Evolutionary conservation across 495 filamentous ascomycete species (phyloP), one percentile per base, ranked within the genome.

Genomic region (Pseudoneurospora amorphoporcata): DNA sequence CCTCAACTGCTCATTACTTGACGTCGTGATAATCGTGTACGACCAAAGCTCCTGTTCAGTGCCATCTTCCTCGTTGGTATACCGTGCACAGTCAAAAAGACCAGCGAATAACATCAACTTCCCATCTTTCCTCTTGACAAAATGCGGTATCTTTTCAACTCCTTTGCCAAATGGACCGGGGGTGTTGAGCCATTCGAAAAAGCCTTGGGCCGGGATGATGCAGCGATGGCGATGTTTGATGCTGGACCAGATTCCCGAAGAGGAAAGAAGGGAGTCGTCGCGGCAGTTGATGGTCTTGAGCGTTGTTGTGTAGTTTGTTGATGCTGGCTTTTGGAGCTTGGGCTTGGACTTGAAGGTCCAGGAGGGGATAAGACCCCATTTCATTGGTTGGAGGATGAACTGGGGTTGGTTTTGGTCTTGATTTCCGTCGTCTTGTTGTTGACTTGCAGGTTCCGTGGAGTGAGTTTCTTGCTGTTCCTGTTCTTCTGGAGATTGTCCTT

Each of bases 181-280:
- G 76, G 93, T 92, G 80, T 95, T 93, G 70, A 95, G 81, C 95
- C 95, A 99, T 80, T 99, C 95, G 80, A 95, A 99, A 81, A 98
- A 99, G 3, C 95, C 95, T 81, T 97, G 90, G 16, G 91, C 93
- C 4, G 95, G 75, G 3, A 99, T 89, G 53, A 98, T 84, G 78
- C 95, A 99, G 35, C 95, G 86, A 79, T 97, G 97, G 76, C 84
- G 88, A 68, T 89, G 86, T 80, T 97, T 98, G 92, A 98, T 97
- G 16, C 85, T 87, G 37, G 87, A 91, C 95, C 95, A 99, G 90
- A 97, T 93, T 14, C 94, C 94, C 3, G 88, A 86, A 32, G 90
- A 87, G 8, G 91, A 87, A 1, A 87, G 82, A 6, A 99, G 83
- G 4, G 93, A 95, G 81, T 98, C 95, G 77, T 94, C 94, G 32